Base-by-base conservation (phyloP, 1,139 yeast species). In the Geotrichum restrictum region DNA sequence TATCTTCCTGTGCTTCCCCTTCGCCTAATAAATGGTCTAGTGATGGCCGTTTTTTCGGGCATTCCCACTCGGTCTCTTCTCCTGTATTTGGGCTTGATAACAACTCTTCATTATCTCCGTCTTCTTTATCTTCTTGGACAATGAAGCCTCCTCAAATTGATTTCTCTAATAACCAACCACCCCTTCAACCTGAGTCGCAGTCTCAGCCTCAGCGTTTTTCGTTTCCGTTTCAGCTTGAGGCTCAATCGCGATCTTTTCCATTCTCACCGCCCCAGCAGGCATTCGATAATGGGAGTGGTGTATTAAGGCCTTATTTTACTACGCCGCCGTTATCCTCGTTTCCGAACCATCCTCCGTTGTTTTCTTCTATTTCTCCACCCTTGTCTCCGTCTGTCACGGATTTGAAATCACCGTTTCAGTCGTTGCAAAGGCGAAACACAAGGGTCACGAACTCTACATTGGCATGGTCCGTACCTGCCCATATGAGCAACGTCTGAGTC, bases 381-480 rank as follows among this genome's bases (percentile, higher is more conserved):
- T 37, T 8, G 29, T 24, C 36, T 3, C 8, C 31, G 42, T 16
- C 36, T n/a, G 19, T 39, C 3, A 11, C 22, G 2, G 29, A 14
- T 10, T 41, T 27, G 24, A 33, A 27, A 10, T 11, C 36, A 14
- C 13, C 8, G 18, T 24, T 18, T 21, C 5, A 10, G n/a, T 32
- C 22, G n/a, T 3, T 14, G 8, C 37, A 37, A 36, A 24, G 37
- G 24, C 32, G 40, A 11, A 45, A 24, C 33, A 32, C 41, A 3
- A 27, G 49, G 21, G 45, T 50, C 14, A 50, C 53, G 13, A 50
- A 45, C 31, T 50, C 53, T 13, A 40, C 39, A 3, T 29, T 50
- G 24, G 40, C 37, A 8, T 50, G 53, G 53, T 50, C 53, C 10
- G 53, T 50, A 24, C 53, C 53, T 4, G 48, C 39, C 2, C 53